Evolutionary conservation across 768 basidiomycete species (phyloP), one percentile per base, ranked within the genome.

Genomic region (Xerocomellus dryophilus): DNA sequence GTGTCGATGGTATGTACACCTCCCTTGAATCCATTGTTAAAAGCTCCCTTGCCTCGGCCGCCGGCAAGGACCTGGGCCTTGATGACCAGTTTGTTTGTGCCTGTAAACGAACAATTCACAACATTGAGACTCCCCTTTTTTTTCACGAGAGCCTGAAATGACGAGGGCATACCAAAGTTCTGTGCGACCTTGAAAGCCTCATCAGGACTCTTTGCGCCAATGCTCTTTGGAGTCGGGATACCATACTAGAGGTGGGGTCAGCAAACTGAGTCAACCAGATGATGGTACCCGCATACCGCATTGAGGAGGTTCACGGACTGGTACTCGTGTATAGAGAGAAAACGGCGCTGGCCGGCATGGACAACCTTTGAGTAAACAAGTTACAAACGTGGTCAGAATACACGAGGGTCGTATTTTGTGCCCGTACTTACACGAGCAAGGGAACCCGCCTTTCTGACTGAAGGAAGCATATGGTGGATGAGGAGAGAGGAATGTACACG

Each of bases 31-130:
- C 97, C 97, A 69, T 83, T 93, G 75, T 93, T 85, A 65, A 99
- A 99, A 64, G 88, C 87, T 36, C 97, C 97, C 81, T 98, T 98
- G 64, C 97, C 97, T 67, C 97, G 86, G 59, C 97, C 97, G 65
- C 97, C 97, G 60, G 97, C 97, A 51, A 99, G 87, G 7, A 99
- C 97, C 72, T 99, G 97, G 36, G 97, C 97, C 75, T 98, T 98
- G 74, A 99, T 95, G 32, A 99, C 96, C 48, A 96, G 85, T 58
- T 83, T 82, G 51, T 87, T 78, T 31, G 78, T 77, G 57, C 84
- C 93, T 96, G 66, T 35, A 36, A 3, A 42, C 45, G 39, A 53
- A 45, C 48, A 50, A 52, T 21, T 44, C 14, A 23, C 38, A 25
- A n/a, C 27, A 36, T 3, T 47, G 7, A 54, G 47, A 3, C 27